These are phyloP conservation scores for Tricholoma furcatifolium DNA, from an alignment of 768 basidiomycete species.

Conservation along the genomic window DNA sequence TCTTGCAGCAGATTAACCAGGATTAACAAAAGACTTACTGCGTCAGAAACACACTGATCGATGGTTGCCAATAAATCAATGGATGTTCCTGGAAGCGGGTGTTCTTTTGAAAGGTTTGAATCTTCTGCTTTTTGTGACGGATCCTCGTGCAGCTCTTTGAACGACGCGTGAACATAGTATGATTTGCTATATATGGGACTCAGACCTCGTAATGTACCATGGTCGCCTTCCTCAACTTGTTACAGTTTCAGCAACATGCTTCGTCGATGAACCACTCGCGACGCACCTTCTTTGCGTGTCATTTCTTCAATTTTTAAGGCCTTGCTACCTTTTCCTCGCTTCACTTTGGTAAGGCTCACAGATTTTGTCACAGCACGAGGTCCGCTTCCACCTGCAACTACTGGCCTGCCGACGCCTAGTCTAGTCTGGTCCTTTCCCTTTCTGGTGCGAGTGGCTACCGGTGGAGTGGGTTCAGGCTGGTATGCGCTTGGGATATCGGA, in stretches of 20 bases:
- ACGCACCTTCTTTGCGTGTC: conserved; percentile 59
- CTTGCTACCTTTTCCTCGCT: conserved; percentile 49
- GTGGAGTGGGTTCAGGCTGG: conserved; percentile 26
- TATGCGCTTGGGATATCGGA: conserved; percentile 15
- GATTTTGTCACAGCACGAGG: conserved; percentile 66
- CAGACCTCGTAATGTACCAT: conserved; percentile 4
- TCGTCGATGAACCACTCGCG: neutral
- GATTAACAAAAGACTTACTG: conserved; percentile 24
- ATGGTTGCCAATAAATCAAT: conserved; percentile 20
- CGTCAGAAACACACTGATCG: conserved; percentile 31
- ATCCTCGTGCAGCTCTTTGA: neutral
- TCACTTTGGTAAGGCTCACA: conserved; percentile 45
- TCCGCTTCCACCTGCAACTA: conserved; percentile 62
- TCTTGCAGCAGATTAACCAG: neutral
- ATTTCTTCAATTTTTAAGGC: conserved; percentile 43
- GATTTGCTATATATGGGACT: neutral
- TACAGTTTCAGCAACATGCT: neutral
- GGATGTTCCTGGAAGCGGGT: conserved; percentile 9
- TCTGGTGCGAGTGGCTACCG: conserved; percentile 44
- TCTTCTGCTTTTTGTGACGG: neutral
- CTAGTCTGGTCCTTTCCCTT: conserved; percentile 74
- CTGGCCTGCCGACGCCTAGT: conserved; percentile 73
- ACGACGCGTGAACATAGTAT: neutral
- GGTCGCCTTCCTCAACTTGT: conserved; percentile 18
- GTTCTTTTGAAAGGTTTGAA: neutral